phyloP scores from a whole-genome alignment of 2,329 filamentous ascomycete species.

The Pseudogymnoascus sp. region DNA sequence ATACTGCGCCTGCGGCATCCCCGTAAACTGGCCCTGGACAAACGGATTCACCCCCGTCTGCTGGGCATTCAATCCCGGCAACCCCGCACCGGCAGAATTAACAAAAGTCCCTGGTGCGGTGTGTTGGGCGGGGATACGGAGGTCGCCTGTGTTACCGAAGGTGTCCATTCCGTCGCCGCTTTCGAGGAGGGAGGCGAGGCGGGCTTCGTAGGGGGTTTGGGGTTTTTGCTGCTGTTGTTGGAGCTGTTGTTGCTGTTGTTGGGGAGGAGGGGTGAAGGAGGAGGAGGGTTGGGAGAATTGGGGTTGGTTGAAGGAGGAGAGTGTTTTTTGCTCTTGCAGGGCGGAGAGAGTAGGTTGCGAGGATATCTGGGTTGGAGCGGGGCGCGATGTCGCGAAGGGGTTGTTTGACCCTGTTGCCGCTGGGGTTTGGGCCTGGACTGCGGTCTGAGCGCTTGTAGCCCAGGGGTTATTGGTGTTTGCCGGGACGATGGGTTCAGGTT shows the following conservation, averaged over 20 bases:
- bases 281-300: slow-evolving; percentile 44
- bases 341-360: slow-evolving; percentile 61
- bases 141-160: slow-evolving; percentile 92
- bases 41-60: slow-evolving; percentile 80
- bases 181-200: slow-evolving; percentile 77
- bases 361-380: slow-evolving; percentile 41
- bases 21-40: slow-evolving; percentile 73
- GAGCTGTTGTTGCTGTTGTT: slow-evolving; percentile 39
- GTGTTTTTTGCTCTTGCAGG: slow-evolving; percentile 75
- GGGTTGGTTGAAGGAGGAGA: slow-evolving; percentile 34
- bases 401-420: slow-evolving; percentile 96
- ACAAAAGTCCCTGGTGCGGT: slow-evolving; percentile 94
- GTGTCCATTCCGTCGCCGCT: slow-evolving; percentile 92
- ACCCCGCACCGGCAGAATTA: slow-evolving; percentile 83
- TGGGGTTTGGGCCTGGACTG: slow-evolving; percentile 59
- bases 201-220: slow-evolving; percentile 56
- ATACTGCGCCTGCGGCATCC: slow-evolving; percentile 56
- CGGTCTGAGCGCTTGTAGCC: slow-evolving; percentile 54
- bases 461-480: slow-evolving; percentile 93
- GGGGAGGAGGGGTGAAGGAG: slow-evolving; percentile 35
- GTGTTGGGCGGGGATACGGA: slow-evolving; percentile 92
- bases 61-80: slow-evolving; percentile 51
- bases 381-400: slow-evolving; percentile 67
- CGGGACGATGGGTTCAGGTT: slow-evolving; percentile 53
- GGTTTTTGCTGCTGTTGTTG: slow-evolving; percentile 40